These are phyloP conservation scores for Rhododendron williamsianum DNA, from an alignment of 148 eudicot species.

Conservation along the genomic window DNA sequence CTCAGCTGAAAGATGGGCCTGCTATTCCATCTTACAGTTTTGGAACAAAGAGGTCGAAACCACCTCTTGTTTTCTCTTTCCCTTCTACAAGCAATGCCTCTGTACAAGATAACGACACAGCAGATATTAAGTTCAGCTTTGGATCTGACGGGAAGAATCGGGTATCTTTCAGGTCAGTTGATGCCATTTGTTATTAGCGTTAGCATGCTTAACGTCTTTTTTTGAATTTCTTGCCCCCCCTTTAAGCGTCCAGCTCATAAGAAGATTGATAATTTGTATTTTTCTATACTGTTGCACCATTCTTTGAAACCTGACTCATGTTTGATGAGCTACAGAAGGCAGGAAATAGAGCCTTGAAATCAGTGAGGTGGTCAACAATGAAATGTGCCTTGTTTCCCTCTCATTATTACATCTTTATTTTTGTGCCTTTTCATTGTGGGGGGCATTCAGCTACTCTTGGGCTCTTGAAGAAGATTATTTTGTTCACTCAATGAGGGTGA, in stretches of 20 bases:
- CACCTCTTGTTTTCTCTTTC: conserved; percentile 52
- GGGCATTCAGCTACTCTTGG: neutral
- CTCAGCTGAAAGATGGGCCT: conserved; percentile 24
- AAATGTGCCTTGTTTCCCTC: neutral
- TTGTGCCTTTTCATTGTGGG: neutral
- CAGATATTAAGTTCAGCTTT: conserved; percentile 56
- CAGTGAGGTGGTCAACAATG: neutral
- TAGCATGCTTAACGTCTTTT: neutral
- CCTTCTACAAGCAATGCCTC: conserved; percentile 47
- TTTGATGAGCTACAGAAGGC: neutral
- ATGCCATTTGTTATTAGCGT: conserved; percentile 40
- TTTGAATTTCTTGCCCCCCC: too few species aligned
- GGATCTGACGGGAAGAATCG: conserved; percentile 50
- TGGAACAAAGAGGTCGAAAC: conserved; percentile 41
- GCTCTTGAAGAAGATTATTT: neutral
- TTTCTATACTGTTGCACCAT: neutral
- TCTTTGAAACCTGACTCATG: neutral
- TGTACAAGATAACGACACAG: conserved; percentile 13
- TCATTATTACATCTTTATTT: too few species aligned
- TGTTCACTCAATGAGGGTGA: neutral
- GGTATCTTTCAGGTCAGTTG: conserved; percentile 55
- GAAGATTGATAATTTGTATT: neutral
- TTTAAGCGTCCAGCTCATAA: neutral
- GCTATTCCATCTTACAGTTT: conserved; percentile 39
- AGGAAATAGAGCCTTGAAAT: neutral